Conservation (phyloP, 2,329 filamentous ascomycete species). For the Stachybotrys chartarum region DNA sequence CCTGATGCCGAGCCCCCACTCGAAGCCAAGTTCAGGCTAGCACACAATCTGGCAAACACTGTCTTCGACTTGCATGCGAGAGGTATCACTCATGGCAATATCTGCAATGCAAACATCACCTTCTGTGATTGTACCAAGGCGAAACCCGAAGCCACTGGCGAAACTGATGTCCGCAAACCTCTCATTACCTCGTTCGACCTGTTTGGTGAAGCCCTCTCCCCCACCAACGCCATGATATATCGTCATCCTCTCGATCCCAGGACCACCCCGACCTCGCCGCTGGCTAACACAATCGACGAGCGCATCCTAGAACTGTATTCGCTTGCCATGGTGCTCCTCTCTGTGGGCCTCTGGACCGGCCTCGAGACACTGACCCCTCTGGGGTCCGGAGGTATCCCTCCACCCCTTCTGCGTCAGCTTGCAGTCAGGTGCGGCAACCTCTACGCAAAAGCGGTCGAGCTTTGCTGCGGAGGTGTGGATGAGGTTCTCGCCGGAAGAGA, state of each 20-base stretch:
- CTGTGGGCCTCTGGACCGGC: conserved; percentile 69
- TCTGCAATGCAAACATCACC: conserved; percentile 59
- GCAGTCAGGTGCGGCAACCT: conserved; percentile 63
- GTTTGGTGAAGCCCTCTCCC: conserved; percentile 37
- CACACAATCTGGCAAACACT: conserved; percentile 64
- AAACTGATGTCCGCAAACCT: conserved; percentile 59
- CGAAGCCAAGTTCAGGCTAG: conserved; percentile 70
- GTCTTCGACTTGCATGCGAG: conserved; percentile 67
- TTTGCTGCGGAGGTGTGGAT: conserved; percentile 66
- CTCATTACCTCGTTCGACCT: conserved; percentile 69
- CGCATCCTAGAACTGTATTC: conserved; percentile 64
- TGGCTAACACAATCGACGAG: conserved; percentile 43
- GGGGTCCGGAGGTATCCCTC: conserved; percentile 45
- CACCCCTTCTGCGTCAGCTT: conserved; percentile 55
- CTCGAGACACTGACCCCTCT: conserved; percentile 42
- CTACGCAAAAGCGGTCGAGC: conserved; percentile 68
- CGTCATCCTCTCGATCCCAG: conserved; percentile 60
- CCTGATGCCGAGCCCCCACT: conserved; percentile 56
- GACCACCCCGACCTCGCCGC: conserved; percentile 38
- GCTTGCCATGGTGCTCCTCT: conserved; percentile 64
- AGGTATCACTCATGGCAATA: conserved; percentile 63
- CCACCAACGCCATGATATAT: conserved; percentile 19
- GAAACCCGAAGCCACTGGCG: conserved; percentile 31
- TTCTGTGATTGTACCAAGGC: conserved; percentile 47
- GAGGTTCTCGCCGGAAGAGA: conserved; percentile 42